These are phyloP conservation scores for Chalciporus piperatus DNA, from an alignment of 768 basidiomycete species.

Conservation along the genomic window DNA sequence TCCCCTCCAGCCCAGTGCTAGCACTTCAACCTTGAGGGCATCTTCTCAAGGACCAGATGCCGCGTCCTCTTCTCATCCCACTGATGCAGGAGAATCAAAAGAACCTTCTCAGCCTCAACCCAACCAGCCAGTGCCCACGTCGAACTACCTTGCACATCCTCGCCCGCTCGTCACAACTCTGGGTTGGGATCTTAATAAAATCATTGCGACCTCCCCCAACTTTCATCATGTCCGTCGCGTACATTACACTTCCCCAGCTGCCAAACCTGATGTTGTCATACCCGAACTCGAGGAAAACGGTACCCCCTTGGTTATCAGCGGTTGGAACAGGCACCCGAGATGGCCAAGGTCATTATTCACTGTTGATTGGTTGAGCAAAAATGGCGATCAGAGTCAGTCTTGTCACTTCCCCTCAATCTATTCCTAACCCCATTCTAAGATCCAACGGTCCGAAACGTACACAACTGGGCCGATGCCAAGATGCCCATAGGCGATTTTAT, in stretches of 20 bases:
- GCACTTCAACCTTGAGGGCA: background rate
- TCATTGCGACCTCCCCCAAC: slow-evolving; percentile 37
- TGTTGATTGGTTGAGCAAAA: slow-evolving; percentile 48
- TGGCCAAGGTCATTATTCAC: slow-evolving; percentile 61
- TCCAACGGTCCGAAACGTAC: slow-evolving; percentile 62
- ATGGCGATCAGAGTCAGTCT: slow-evolving; percentile 31
- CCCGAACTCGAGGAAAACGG: slow-evolving; percentile 48
- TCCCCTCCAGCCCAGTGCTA: background rate
- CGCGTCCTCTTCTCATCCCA: background rate
- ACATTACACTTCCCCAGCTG: slow-evolving; percentile 22
- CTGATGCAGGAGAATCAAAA: background rate
- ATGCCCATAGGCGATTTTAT: slow-evolving; percentile 57
- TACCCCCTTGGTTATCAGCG: slow-evolving; percentile 61
- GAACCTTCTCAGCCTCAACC: background rate
- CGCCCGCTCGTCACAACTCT: slow-evolving; percentile 35
- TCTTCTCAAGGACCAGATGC: slow-evolving; percentile 10
- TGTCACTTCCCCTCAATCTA: background rate
- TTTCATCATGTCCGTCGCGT: slow-evolving; percentile 46
- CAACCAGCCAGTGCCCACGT: background rate
- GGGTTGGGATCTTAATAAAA: slow-evolving; percentile 49
- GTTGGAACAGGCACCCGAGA: slow-evolving; percentile 48
- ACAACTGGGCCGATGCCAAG: slow-evolving; percentile 50
- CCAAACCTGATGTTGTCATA: slow-evolving; percentile 36
- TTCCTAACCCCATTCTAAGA: slow-evolving; percentile 36
- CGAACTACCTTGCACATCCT: background rate